Evolutionary conservation across 1,284 basidiomycete genomes (phyloP), one percentile per base, ranked within the genome.

Genomic region (Puccinia triticina): DNA sequence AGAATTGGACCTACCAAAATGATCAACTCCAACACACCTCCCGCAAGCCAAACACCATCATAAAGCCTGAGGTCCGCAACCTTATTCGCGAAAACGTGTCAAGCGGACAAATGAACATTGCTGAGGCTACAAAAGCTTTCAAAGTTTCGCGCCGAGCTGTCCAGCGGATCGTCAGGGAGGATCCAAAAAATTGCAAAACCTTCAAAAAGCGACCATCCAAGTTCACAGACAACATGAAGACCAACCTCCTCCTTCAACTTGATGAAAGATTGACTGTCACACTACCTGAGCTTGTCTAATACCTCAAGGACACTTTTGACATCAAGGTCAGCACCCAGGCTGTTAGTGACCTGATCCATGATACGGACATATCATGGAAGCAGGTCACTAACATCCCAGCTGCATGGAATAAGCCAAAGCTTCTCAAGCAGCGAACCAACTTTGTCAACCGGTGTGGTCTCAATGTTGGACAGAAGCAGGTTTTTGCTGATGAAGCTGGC

Each of bases 311-410:
- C n/a, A n/a, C n/a, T n/a, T n/a, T n/a, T n/a, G n/a, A n/a, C n/a
- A n/a, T n/a, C n/a, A n/a, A n/a, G n/a, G n/a, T n/a, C n/a, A n/a
- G n/a, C n/a, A n/a, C n/a, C n/a, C n/a, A n/a, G n/a, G n/a, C n/a
- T n/a, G n/a, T n/a, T n/a, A n/a, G n/a, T n/a, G n/a, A 74, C 34
- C 46, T 74, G 16, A 34, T 74, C 34, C 34, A 59, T 40, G 32
- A 75, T 34, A 59, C 61, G 29, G 29, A 37, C 29, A 32, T 74
- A 57, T 46, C 73, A 11, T 59, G 53, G 16, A 75, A 59, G 12
- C 48, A 59, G 34, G 73, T 55, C 40, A 57, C 32, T 12, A 61
- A 75, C 32, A 75, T 59, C 2, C 53, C 73, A 21, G 73, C 73
- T 4, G 3, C 73, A 7, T 75, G 73, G 73, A 75, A 75, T 23